Conservation (phyloP, 2,329 filamentous ascomycete species). For the Knufia petricola region DNA sequence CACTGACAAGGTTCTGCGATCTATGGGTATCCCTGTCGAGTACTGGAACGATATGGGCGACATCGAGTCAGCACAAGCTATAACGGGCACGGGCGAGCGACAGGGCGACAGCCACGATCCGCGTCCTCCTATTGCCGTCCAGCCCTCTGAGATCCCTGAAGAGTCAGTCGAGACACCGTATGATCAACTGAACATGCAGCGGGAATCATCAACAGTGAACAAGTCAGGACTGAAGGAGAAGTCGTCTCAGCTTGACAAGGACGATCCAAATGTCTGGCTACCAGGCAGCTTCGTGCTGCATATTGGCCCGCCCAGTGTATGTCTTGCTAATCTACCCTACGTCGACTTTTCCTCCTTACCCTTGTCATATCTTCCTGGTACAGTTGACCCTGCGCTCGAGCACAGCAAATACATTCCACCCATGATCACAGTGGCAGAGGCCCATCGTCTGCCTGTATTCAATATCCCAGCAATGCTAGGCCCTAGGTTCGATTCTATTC, state of each 20-base stretch:
- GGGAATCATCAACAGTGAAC: no score
- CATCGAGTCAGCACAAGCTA: constrained; percentile 5
- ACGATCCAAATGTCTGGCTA: not conserved
- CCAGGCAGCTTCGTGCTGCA: constrained; percentile 1
- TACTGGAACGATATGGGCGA: constrained; percentile 10
- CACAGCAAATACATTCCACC: constrained; percentile 13
- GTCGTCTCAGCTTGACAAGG: not conserved
- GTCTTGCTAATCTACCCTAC: not conserved
- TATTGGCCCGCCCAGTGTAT: not conserved
- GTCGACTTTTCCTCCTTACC: not conserved
- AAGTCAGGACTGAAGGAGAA: no score
- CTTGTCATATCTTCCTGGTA: not conserved
- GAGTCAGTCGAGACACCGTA: not conserved
- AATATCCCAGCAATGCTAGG: constrained; percentile 14
- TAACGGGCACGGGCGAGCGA: not conserved
- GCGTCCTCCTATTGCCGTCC: constrained; percentile 4
- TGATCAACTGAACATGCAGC: no score
- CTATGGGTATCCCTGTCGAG: not conserved
- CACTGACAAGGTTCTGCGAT: not conserved
- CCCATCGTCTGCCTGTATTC: constrained; percentile 17
- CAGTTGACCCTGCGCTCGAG: not conserved
- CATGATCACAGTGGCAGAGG: constrained; percentile 14
- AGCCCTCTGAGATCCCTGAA: not conserved
- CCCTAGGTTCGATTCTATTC: not conserved
- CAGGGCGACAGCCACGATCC: not conserved